Evolutionary conservation across 805 yeast genomes (phyloP).

Genomic region (Candida montana): DNA sequence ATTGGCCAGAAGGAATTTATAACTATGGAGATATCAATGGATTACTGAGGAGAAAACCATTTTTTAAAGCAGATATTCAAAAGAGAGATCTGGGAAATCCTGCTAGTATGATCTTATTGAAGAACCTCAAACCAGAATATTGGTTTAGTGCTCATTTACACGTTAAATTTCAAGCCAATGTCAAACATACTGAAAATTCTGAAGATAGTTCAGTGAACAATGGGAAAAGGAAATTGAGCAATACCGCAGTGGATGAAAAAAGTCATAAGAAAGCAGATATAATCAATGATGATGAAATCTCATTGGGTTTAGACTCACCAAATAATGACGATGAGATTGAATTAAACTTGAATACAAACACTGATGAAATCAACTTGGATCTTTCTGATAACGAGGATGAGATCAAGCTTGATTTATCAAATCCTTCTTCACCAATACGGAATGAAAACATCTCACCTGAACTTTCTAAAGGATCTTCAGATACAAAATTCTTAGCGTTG

Average conservation of each 20-base stretch:
- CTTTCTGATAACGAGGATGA: conserved; percentile 8
- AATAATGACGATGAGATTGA: conserved; percentile 11
- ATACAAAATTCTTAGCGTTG: conserved; percentile 63
- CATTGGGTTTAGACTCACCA: conserved; percentile 25
- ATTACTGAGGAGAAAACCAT: conserved; percentile 58
- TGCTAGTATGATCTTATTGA: conserved; percentile 49
- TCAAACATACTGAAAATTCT: conserved; percentile 29
- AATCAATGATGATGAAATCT: conserved; percentile 26
- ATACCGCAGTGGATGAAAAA: conserved; percentile 2
- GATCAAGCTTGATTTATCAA: conserved; percentile 17
- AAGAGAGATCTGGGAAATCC: conserved; percentile 68
- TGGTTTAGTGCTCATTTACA: conserved; percentile 95
- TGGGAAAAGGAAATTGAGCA: conserved; percentile 13
- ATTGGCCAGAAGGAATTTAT: conserved; percentile 87
- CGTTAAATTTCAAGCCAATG: conserved; percentile 58
- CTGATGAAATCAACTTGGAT: not conserved
- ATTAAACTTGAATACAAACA: not conserved
- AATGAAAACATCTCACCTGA: too few species aligned
- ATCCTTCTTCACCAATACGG: not conserved
- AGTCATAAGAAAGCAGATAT: conserved; percentile 7
- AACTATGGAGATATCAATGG: conserved; percentile 50
- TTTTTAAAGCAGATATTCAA: conserved; percentile 58
- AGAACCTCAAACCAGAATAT: conserved; percentile 49
- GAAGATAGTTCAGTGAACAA: not conserved
- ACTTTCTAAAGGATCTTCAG: conserved; percentile 15